A percentile compares a stretch with the other conserved stretches of the same genome.
phyloP scores from a whole-genome alignment of 768 basidiomycete species.

The Hygrocybe punicea region DNA sequence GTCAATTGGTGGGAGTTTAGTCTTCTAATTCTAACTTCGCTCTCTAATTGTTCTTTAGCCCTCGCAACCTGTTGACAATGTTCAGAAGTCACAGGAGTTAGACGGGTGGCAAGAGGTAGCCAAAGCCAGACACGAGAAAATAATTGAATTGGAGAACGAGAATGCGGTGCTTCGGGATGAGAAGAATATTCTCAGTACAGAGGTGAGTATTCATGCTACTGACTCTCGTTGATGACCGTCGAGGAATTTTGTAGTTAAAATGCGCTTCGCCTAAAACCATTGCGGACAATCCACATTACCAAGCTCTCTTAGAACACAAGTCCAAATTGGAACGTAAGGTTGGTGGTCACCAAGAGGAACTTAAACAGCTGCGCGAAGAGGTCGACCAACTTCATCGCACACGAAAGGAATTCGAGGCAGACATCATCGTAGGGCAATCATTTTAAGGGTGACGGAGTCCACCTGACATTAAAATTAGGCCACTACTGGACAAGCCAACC shows the following conservation, averaged over 20 bases:
- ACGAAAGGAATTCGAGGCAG: conserved; percentile 49
- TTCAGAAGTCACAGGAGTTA: conserved; percentile 31
- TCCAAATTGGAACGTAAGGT: conserved; percentile 44
- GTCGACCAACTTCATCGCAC: conserved; percentile 37
- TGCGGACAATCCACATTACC: conserved; percentile 51
- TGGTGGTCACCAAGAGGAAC: conserved; percentile 39
- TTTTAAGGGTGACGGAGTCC: conserved; percentile 13
- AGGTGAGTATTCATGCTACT: conserved; percentile 1
- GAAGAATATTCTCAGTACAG: conserved; percentile 19
- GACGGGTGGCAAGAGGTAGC: conserved; percentile 44
- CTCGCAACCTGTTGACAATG: conserved; percentile 37
- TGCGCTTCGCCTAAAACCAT: conserved; percentile 45
- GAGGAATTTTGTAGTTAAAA: conserved; percentile 33
- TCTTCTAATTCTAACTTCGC: conserved; percentile 37
- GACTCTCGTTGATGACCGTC: not conserved
- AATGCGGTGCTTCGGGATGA: conserved; percentile 44
- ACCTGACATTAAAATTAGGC: conserved; percentile 20
- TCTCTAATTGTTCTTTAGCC: conserved; percentile 51
- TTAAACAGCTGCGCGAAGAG: conserved; percentile 43
- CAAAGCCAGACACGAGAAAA: conserved; percentile 42
- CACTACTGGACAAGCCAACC: conserved; percentile 46
- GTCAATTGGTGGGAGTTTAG: conserved; percentile 63
- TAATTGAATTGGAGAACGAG: conserved; percentile 48
- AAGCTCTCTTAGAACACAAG: conserved; percentile 52
- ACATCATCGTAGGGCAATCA: conserved; percentile 38